Evolutionary conservation across 345 rosid genomes (phyloP).

Genomic region (Corchorus capsularis): DNA sequence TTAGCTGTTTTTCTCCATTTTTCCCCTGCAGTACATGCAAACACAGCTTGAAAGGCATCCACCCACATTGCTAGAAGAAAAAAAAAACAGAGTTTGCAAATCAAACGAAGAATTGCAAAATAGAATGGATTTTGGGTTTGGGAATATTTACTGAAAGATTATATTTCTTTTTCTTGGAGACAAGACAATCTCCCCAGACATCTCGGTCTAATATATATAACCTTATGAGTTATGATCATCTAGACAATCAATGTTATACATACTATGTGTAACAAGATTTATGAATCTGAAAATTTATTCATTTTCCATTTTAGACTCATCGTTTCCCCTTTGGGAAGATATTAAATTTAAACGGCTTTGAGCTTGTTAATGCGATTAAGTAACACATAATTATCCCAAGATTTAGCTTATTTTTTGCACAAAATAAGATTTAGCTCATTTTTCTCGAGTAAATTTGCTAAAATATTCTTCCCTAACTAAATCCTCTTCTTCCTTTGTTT

Average conservation of each 20-base stretch:
- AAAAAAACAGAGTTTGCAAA: background rate
- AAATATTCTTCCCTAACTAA: background rate
- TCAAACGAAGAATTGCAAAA: background rate
- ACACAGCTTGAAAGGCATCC: background rate
- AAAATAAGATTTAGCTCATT: background rate
- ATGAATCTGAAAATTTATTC: background rate
- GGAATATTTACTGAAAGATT: background rate
- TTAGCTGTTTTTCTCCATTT: conserved; percentile 19
- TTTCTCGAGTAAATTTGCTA: background rate
- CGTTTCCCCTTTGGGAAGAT: background rate
- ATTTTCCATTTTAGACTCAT: background rate
- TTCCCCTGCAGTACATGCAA: conserved; percentile 13
- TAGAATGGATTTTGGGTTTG: background rate
- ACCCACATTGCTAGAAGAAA: background rate
- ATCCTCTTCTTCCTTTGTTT: background rate
- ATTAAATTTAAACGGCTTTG: background rate
- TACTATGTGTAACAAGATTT: background rate
- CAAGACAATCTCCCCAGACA: background rate
- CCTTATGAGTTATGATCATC: background rate
- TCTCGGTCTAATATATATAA: background rate
- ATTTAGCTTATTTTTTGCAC: too few relatives aligned
- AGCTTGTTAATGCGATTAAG: background rate
- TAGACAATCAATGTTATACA: background rate
- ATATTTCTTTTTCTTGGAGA: too few relatives aligned
- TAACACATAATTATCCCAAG: background rate